These are phyloP conservation scores for Jaapia argillacea DNA, from an alignment of 768 basidiomycete genomes.

Conservation along the genomic window DNA sequence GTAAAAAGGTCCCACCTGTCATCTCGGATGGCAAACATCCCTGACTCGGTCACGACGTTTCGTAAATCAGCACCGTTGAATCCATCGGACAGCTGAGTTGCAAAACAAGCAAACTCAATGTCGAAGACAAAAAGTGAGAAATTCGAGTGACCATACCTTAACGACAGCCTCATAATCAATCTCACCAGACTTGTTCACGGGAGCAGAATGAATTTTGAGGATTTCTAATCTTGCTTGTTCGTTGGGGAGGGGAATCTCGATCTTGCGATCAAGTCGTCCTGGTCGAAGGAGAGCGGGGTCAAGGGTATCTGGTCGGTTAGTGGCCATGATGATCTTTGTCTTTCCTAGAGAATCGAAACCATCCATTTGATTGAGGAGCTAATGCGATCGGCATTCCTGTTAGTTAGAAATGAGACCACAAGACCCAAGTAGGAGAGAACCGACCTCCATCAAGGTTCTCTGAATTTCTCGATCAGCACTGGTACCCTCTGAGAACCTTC, in stretches of 20 bases:
- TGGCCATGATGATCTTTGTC: constrained; percentile 99
- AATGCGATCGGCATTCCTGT: constrained; percentile 1
- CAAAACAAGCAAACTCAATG: constrained; percentile 2
- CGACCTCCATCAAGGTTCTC: constrained; percentile 92
- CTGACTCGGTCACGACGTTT: constrained; percentile 91
- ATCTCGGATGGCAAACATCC: constrained; percentile 98
- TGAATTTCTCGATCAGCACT: constrained; percentile 98
- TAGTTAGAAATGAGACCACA: neutral
- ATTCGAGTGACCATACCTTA: constrained; percentile 49
- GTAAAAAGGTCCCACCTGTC: constrained; percentile 51
- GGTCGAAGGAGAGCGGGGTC: constrained; percentile 96
- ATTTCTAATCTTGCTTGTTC: constrained; percentile 95
- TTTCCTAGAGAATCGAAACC: constrained; percentile 95
- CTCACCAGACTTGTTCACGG: constrained; percentile 91
- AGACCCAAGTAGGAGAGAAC: constrained; percentile 10
- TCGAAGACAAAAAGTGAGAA: constrained; percentile 1
- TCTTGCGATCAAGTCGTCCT: constrained; percentile 93
- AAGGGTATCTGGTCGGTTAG: constrained; percentile 95
- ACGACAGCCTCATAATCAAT: constrained; percentile 98
- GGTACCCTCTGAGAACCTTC: constrained; percentile 86
- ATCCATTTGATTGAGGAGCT: constrained; percentile 99
- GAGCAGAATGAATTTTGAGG: constrained; percentile 91
- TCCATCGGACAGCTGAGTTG: constrained; percentile 67
- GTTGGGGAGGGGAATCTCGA: constrained; percentile 95
- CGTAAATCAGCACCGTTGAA: constrained; percentile 97